Evolutionary conservation across 768 basidiomycete species (phyloP).

Genomic region (Stropharia rugosoannulata): DNA sequence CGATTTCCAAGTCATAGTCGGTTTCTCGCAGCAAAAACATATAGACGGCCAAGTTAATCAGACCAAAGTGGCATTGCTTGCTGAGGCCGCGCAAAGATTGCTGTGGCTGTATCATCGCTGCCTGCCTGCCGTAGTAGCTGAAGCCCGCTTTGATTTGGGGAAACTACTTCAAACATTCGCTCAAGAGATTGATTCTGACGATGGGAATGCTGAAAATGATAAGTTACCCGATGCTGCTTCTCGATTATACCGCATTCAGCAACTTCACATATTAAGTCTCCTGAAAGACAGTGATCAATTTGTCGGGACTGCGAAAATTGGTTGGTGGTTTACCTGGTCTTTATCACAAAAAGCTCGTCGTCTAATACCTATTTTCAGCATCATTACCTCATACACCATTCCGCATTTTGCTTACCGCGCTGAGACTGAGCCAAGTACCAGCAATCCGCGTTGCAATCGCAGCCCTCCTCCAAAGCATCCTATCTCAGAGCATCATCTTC

Average conservation of each 20-base stretch:
- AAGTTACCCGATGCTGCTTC: conserved; percentile 15
- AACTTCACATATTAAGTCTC: conserved; percentile 76
- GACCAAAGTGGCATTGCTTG: conserved; percentile 60
- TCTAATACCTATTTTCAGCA: conserved; percentile 22
- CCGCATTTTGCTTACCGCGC: conserved; percentile 67
- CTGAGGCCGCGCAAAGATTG: conserved; percentile 78
- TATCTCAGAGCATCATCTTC: conserved; percentile 76
- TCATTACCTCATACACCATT: conserved; percentile 63
- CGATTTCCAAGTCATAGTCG: conserved; percentile 84
- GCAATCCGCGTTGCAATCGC: conserved; percentile 50
- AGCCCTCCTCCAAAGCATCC: conserved; percentile 59
- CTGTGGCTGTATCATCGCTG: conserved; percentile 84
- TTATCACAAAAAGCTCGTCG: background rate
- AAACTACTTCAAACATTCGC: conserved; percentile 61
- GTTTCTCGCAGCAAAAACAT: conserved; percentile 66
- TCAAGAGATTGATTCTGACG: conserved; percentile 3
- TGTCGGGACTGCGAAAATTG: conserved; percentile 70
- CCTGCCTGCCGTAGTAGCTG: conserved; percentile 70
- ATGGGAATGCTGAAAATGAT: conserved; percentile 19
- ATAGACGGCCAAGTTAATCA: conserved; percentile 17
- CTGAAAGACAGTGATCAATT: conserved; percentile 81
- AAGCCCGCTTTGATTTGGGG: conserved; percentile 84
- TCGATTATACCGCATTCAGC: conserved; percentile 48
- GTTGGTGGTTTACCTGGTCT: conserved; percentile 37
- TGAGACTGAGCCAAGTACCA: conserved; percentile 45